A percentile compares a stretch with the other conserved stretches of the same genome.
These are phyloP conservation scores for Cerrena zonata DNA, from an alignment of 1,284 basidiomycete species.

Conservation along the genomic window DNA sequence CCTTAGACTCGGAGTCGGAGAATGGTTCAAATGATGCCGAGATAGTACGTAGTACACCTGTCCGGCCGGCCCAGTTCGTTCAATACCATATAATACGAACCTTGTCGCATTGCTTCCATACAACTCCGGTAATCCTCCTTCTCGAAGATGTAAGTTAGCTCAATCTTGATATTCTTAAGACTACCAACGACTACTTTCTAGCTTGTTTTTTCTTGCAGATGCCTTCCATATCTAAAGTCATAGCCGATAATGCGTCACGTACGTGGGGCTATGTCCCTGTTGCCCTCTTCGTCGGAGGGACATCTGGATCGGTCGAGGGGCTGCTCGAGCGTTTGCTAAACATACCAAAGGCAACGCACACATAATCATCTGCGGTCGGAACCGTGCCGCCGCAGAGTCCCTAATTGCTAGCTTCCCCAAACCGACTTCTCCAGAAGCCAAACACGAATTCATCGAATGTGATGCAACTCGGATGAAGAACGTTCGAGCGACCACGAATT, in stretches of 20 bases:
- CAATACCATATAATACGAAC: no score
- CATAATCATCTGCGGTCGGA: constrained; percentile 31
- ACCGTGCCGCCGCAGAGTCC: constrained; percentile 26
- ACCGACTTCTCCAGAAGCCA: constrained; percentile 14
- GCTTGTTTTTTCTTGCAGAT: no score
- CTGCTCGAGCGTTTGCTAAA: constrained; percentile 24
- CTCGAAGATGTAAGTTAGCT: no score
- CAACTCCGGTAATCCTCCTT: no score
- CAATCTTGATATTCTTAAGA: no score
- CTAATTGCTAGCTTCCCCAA: constrained; percentile 29
- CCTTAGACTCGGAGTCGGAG: no score
- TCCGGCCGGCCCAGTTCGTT: no score
- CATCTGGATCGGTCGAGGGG: constrained; percentile 31
- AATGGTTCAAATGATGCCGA: no score
- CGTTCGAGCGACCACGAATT: constrained; percentile 20
- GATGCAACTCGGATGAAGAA: constrained; percentile 31
- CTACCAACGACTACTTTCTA: no score
- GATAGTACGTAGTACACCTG: no score
- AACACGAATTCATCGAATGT: constrained; percentile 31
- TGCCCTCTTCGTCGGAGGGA: constrained; percentile 30
- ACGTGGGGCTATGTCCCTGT: constrained; percentile 19
- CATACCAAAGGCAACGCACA: constrained; percentile 27
- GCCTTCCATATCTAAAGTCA: constrained; percentile 14
- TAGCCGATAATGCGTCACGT: constrained; percentile 14
- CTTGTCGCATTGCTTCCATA: no score